Base-by-base conservation (phyloP, 495 filamentous ascomycete species). In the Physcia stellaris region DNA sequence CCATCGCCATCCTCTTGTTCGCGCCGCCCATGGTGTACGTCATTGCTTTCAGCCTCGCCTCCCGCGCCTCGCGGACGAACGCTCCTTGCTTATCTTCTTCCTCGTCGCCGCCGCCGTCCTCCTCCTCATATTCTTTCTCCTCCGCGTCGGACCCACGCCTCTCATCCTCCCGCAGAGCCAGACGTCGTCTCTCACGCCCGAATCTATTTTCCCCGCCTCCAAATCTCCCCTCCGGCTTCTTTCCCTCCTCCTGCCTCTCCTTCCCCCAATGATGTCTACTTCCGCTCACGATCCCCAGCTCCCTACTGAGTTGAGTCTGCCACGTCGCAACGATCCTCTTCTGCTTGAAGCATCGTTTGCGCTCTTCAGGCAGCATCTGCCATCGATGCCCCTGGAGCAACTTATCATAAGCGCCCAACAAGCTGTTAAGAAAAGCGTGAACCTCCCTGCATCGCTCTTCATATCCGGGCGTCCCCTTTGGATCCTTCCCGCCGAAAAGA, bases 1-100 rank as follows among this genome's bases (percentile, higher is more conserved):
- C 53, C 39, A 26, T 37, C 24, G 23, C 13, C 35, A 6, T 40
- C 43, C 39, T 43, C 39, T n/a, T n/a, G n/a, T n/a, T n/a, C n/a
- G n/a, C n/a, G n/a, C n/a, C n/a, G n/a, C n/a, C n/a, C n/a, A n/a
- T n/a, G n/a, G n/a, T n/a, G n/a, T n/a, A n/a, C n/a, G n/a, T n/a
- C n/a, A n/a, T n/a, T n/a, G n/a, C n/a, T n/a, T n/a, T n/a, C n/a
- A n/a, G n/a, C n/a, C n/a, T n/a, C n/a, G n/a, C n/a, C n/a, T n/a
- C n/a, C n/a, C n/a, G n/a, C n/a, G n/a, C n/a, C n/a, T n/a, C n/a
- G n/a, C n/a, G n/a, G n/a, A n/a, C n/a, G n/a, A n/a, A n/a, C n/a
- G n/a, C n/a, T n/a, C n/a, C n/a, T n/a, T n/a, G n/a, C n/a, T n/a
- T n/a, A n/a, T n/a, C n/a, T n/a, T n/a, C n/a, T 43, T 43, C 31